Conservation (phyloP, 352 stramenopile genomes). For the Thraustochytrium sp. region DNA sequence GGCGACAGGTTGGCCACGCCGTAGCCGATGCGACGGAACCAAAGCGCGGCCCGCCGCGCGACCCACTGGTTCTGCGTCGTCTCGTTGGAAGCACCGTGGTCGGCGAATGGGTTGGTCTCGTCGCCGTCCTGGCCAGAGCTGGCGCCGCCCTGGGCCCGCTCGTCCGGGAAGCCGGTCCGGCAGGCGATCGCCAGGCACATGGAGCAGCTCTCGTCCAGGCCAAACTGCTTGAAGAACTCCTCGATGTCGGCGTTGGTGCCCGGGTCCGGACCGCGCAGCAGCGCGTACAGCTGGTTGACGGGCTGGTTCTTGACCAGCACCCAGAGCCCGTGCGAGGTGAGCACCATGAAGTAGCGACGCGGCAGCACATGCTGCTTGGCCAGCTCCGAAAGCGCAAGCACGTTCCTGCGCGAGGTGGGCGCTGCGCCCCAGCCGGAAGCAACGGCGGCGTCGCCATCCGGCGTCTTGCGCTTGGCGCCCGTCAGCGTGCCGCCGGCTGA, state of each 20-base stretch:
- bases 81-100: neutral
- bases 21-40: conserved; percentile 21
- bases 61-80: conserved; percentile 17
- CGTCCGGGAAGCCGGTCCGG: neutral
- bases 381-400: conserved; percentile 3
- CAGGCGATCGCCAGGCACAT: conserved; percentile 35
- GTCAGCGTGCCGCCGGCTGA: neutral
- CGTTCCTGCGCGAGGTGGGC: neutral
- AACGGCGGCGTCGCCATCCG: neutral
- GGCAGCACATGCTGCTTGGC: conserved; percentile 26
- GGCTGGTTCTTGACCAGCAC: conserved; percentile 22
- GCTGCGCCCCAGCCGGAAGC: neutral
- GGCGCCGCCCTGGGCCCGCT: neutral
- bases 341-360: conserved; percentile 24
- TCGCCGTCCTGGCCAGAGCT: neutral
- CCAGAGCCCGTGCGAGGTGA: conserved; percentile 38
- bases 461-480: neutral
- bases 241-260: conserved; percentile 34
- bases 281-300: conserved; percentile 32
- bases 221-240: conserved; percentile 38
- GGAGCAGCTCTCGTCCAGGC: conserved; percentile 28
- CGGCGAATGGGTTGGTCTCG: neutral
- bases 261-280: conserved; percentile 13
- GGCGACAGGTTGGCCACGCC: neutral
- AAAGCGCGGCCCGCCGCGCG: neutral